Evolutionary conservation across 768 basidiomycete genomes (phyloP), one percentile per base, ranked within the genome.

Genomic region (Suillus lakei): DNA sequence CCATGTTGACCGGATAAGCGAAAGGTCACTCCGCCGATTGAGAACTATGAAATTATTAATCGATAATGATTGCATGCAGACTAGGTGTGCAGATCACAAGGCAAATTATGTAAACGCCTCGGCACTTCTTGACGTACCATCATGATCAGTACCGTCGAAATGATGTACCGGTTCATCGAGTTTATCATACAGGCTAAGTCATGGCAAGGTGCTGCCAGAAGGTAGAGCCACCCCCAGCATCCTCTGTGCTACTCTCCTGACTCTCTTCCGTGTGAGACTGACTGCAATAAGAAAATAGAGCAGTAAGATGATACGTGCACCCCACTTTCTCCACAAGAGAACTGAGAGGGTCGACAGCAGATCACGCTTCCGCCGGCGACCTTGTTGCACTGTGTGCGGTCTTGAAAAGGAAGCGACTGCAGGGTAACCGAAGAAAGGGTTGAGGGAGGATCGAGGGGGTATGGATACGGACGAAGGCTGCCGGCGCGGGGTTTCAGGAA

Each of bases 351-450:
- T 93, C 50, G 81, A 82, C 26, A 82, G 71, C 30, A 93, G 83
- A 73, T 92, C 91, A 68, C 89, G 84, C 67, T 89, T 90, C 61
- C 91, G 85, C 64, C 86, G 84, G 39, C 88, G 90, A 44, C 89
- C 89, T 73, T 87, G 82, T 43, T 81, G 83, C 67, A 90, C 80
- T 18, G 79, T 75, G 59, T 83, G 78, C 18, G 83, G 77, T 9
- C 55, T 60, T 28, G 71, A 55, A 70, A 74, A 64, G 69, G 75
- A 73, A 6, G 80, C 48, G 46, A 68, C 38, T 15, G 82, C 81
- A 7, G 91, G 89, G 71, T 93, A 92, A 4, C 91, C 91, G 67
- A 86, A 93, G 76, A 88, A 92, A 1, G 92, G 92, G 67, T 92
- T 93, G 46, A 85, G 76, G 43, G 79, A 72, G 32, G 91, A 92